These are phyloP conservation scores for Metschnikowia baotianmanensis DNA, from an alignment of 805 yeast species.

Conservation along the genomic window DNA sequence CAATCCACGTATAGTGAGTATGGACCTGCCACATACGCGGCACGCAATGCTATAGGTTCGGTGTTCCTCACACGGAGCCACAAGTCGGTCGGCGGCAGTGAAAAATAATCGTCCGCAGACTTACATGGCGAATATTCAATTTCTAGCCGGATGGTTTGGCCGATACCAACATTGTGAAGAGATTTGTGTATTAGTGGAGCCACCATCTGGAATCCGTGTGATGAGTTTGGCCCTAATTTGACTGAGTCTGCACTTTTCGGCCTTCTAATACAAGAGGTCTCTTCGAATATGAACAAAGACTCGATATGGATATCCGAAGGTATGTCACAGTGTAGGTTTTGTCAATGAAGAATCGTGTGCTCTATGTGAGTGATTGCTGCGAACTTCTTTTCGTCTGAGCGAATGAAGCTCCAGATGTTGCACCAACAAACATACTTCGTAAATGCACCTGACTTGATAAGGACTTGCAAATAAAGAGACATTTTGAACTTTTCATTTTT, in stretches of 20 bases:
- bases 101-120: slow-evolving; percentile 17
- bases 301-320: too few species aligned
- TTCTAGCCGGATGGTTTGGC: slow-evolving; percentile 17
- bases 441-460: too few species aligned
- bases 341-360: background rate
- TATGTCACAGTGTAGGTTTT: too few species aligned
- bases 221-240: background rate
- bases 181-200: slow-evolving; percentile 16
- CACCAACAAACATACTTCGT: too few species aligned
- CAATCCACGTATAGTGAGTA: slow-evolving; percentile 82
- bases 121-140: slow-evolving; percentile 16
- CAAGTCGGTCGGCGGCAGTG: slow-evolving; percentile 24
- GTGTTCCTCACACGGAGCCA: slow-evolving; percentile 65
- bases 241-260: background rate
- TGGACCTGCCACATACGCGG: slow-evolving; percentile 89
- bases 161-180: slow-evolving; percentile 16
- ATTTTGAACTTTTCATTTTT: too few species aligned
- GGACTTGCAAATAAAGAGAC: too few species aligned
- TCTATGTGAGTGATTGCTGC: background rate
- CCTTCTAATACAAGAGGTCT: too few species aligned
- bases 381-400: background rate
- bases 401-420: too few species aligned
- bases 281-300: too few species aligned
- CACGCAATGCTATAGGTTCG: slow-evolving; percentile 71
- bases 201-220: slow-evolving; percentile 1